Evolutionary conservation across 768 basidiomycete species (phyloP).

Genomic region (Serendipita vermifera): DNA sequence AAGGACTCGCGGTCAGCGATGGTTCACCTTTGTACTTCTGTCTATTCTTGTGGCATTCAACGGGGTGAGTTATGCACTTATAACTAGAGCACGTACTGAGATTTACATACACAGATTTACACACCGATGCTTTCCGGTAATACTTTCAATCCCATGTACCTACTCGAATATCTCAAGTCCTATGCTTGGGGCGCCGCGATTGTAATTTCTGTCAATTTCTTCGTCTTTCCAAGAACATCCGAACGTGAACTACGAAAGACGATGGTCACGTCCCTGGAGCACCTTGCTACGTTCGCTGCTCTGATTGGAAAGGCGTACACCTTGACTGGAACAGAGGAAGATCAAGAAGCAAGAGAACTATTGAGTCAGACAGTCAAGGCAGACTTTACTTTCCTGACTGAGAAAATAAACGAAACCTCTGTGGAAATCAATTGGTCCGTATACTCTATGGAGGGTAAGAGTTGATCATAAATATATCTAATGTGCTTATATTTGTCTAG

Average conservation of each 20-base stretch:
- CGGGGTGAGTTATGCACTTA: slow-evolving; percentile 12
- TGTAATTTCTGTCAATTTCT: slow-evolving; percentile 19
- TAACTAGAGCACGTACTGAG: not conserved
- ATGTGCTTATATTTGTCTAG: no score
- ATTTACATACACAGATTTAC: slow-evolving; percentile 14
- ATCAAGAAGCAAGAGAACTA: slow-evolving; percentile 18
- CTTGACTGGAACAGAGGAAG: slow-evolving; percentile 21
- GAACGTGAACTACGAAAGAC: slow-evolving; percentile 21
- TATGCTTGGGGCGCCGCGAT: slow-evolving; percentile 22
- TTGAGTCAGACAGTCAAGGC: slow-evolving; percentile 20
- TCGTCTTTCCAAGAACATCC: slow-evolving; percentile 19
- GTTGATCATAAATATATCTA: no score
- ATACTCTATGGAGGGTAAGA: slow-evolving; percentile 16
- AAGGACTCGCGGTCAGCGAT: slow-evolving; percentile 19
- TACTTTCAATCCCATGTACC: slow-evolving; percentile 19
- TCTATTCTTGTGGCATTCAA: slow-evolving; percentile 20
- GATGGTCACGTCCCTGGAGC: slow-evolving; percentile 20
- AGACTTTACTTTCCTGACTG: slow-evolving; percentile 21
- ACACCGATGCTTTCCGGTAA: no score
- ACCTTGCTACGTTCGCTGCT: slow-evolving; percentile 15
- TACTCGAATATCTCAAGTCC: slow-evolving; percentile 19
- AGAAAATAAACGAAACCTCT: slow-evolving; percentile 18
- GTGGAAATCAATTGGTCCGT: slow-evolving; percentile 23
- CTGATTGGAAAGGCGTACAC: slow-evolving; percentile 16
- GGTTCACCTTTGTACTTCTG: slow-evolving; percentile 20